A percentile compares a stretch with the other conserved stretches of the same genome.
These are phyloP conservation scores for Coemansia sp. DNA, from an alignment of 192 early-diverging fungal genomes.

Conservation along the genomic window DNA sequence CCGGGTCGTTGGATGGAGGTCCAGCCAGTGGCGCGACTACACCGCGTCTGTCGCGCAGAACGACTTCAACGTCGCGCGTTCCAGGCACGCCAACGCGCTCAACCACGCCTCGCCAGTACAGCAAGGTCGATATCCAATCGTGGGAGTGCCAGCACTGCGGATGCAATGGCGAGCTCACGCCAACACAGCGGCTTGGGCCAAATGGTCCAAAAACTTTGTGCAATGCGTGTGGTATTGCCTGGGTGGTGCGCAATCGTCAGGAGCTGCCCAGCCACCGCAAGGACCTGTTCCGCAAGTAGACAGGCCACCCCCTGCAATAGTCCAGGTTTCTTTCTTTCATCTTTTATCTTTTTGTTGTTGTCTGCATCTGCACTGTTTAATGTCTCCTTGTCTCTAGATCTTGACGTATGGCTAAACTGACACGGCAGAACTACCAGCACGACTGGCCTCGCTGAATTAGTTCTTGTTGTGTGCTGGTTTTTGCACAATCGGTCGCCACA, in stretches of 20 bases:
- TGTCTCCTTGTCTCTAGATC: too few species aligned
- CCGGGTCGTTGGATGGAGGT: conserved; percentile 21
- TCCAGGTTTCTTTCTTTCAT: not conserved
- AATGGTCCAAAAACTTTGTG: conserved; percentile 65
- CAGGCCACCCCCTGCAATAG: not conserved
- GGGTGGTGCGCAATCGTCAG: conserved; percentile 54
- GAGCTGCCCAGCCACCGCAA: conserved; percentile 52
- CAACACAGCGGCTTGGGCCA: conserved; percentile 59
- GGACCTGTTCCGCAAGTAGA: conserved; percentile 48
- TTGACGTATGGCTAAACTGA: too few species aligned
- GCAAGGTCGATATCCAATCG: conserved; percentile 37
- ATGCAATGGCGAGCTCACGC: conserved; percentile 44
- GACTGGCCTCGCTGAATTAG: too few species aligned
- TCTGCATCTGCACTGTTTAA: too few species aligned
- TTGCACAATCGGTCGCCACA: too few species aligned
- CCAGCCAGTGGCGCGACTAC: conserved; percentile 46
- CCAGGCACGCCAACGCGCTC: conserved; percentile 39
- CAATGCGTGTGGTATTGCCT: conserved; percentile 65
- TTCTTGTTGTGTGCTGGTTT: too few species aligned
- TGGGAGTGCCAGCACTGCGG: conserved; percentile 57
- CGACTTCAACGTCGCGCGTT: conserved; percentile 21
- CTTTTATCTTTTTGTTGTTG: too few species aligned
- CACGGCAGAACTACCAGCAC: too few species aligned
- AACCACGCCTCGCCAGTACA: conserved; percentile 41
- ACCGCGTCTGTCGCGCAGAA: conserved; percentile 29